A percentile compares a stretch with the other conserved stretches of the same genome.
phyloP scores from a whole-genome alignment of 805 yeast species.

The Kodamaea jinghongensis region DNA sequence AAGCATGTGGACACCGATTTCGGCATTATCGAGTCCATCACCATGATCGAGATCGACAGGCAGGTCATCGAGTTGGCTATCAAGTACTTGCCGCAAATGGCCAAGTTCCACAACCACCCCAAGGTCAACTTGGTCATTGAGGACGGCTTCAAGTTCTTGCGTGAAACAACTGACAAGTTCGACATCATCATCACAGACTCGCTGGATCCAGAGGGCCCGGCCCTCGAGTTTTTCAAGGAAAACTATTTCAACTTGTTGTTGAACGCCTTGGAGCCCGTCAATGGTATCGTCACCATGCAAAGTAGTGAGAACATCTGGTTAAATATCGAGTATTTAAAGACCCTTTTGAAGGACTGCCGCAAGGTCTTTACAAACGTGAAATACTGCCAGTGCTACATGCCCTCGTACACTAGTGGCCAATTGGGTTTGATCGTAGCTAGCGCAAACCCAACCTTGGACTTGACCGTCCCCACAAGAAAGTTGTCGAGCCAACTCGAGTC shows the following conservation, averaged over 20 bases:
- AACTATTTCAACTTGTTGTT: conserved; percentile 68
- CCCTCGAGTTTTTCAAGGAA: conserved; percentile 80
- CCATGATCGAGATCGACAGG: conserved; percentile 87
- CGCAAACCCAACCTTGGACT: conserved; percentile 46
- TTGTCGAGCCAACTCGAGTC: conserved; percentile 46
- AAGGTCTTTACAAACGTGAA: conserved; percentile 59
- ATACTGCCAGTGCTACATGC: conserved; percentile 79
- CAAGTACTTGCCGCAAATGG: conserved; percentile 75
- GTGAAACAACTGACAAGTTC: conserved; percentile 47
- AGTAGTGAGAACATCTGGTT: conserved; percentile 76
- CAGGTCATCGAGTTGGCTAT: conserved; percentile 71
- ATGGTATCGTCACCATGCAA: conserved; percentile 78
- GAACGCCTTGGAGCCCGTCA: conserved; percentile 53
- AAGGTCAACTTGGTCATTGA: conserved; percentile 64
- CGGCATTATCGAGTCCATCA: conserved; percentile 54
- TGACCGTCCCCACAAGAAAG: conserved; percentile 52
- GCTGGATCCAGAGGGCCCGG: conserved; percentile 95
- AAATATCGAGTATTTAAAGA: conserved; percentile 50
- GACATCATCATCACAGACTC: conserved; percentile 91
- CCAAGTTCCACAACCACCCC: conserved; percentile 59
- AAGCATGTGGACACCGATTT: conserved; percentile 54
- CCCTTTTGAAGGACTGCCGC: conserved; percentile 47
- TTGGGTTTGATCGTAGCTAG: conserved; percentile 75
- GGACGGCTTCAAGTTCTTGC: conserved; percentile 81
- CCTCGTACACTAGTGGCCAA: conserved; percentile 87